A percentile compares a stretch with the other conserved stretches of the same genome.
Evolutionary conservation across 2,329 filamentous ascomycete species (phyloP).

Genomic region (Keithomyces neogunnii): DNA sequence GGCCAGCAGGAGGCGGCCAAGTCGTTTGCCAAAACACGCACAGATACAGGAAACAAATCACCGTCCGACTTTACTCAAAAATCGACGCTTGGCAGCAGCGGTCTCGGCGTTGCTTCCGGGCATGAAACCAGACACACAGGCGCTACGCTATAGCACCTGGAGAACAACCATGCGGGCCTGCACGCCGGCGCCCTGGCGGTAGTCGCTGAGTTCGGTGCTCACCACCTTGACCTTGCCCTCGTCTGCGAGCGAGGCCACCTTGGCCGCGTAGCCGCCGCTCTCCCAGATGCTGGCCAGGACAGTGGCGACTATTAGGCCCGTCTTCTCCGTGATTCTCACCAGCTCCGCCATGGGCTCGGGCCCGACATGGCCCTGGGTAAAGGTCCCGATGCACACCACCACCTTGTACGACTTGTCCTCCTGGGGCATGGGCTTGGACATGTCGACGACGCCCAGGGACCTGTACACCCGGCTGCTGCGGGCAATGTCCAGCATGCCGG

Average conservation of each 20-base stretch:
- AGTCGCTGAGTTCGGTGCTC: constrained; percentile 22
- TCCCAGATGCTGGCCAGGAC: constrained; percentile 42
- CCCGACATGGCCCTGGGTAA: constrained; percentile 47
- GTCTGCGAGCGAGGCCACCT: constrained; percentile 28
- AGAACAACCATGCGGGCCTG: constrained; percentile 23
- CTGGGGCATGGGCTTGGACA: constrained; percentile 33
- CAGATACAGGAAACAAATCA: not conserved
- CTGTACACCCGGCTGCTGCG: constrained; percentile 38
- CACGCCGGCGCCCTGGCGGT: constrained; percentile 21
- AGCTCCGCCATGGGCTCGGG: constrained; percentile 41
- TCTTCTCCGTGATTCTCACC: constrained; percentile 35
- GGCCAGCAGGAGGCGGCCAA: too few species aligned
- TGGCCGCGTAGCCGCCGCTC: constrained; percentile 35
- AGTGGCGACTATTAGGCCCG: constrained; percentile 41
- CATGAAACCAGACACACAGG: not conserved
- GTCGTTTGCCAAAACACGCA: not conserved
- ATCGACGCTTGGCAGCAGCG: not conserved
- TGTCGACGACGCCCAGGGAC: constrained; percentile 33
- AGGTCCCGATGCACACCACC: constrained; percentile 44
- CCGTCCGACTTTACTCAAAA: not conserved
- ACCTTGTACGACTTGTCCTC: constrained; percentile 37
- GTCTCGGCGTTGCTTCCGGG: not conserved
- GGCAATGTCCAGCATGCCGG: constrained; percentile 45
- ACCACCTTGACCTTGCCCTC: constrained; percentile 20
- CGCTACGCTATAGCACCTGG: constrained; percentile 10